Conservation (phyloP, 768 basidiomycete genomes). For the Mycena vitilis region DNA sequence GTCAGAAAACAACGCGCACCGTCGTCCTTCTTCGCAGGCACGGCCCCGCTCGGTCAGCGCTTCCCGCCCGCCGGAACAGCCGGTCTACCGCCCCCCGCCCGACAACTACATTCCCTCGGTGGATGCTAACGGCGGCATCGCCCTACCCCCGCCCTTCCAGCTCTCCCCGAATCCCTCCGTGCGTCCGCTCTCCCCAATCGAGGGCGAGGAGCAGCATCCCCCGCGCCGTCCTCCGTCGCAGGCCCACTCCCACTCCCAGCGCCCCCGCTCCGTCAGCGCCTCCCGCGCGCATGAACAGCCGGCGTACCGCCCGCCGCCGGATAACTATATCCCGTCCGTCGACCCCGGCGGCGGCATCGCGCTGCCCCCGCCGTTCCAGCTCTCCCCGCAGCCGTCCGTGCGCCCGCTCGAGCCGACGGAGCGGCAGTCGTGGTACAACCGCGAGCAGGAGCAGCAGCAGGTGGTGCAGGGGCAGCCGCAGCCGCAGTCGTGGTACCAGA, state of each 20-base stretch:
- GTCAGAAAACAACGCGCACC: neutral
- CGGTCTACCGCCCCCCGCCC: constrained; percentile 5
- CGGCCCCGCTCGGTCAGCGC: neutral
- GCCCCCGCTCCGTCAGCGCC: constrained; percentile 1
- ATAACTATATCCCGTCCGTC: constrained; percentile 37
- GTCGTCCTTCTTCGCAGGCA: constrained; percentile 6
- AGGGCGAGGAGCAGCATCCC: neutral
- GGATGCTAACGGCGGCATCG: constrained; percentile 28
- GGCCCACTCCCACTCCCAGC: neutral
- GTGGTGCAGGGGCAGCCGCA: neutral
- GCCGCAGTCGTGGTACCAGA: constrained; percentile 29
- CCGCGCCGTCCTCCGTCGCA: constrained; percentile 13
- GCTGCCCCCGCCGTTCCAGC: constrained; percentile 35
- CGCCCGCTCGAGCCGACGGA: neutral
- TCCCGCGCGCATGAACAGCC: constrained; percentile 12
- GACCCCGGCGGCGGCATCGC: constrained; percentile 29
- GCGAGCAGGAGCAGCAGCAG: neutral
- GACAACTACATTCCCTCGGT: constrained; percentile 19
- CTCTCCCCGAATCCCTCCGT: constrained; percentile 24
- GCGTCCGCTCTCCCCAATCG: neutral
- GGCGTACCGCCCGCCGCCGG: constrained; percentile 26
- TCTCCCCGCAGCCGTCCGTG: constrained; percentile 21
- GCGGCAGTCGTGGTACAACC: constrained; percentile 24
- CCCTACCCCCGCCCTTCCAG: constrained; percentile 35
- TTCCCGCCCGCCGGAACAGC: constrained; percentile 7